Conservation (phyloP, 192 early-diverging fungal species). For the Coemansia sp. region DNA sequence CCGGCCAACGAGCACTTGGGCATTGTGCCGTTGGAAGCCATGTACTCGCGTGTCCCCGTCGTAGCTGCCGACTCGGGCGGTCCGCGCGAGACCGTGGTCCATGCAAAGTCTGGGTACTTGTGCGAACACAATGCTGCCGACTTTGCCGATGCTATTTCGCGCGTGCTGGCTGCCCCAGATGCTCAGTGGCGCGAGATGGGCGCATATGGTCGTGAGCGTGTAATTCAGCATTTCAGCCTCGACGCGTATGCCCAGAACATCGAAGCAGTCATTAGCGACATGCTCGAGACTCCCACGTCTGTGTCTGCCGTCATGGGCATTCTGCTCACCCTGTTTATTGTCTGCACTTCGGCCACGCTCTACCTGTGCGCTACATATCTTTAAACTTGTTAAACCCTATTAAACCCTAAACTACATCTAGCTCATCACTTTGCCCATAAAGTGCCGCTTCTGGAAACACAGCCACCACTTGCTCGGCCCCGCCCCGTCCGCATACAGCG, state of each 20-base stretch:
- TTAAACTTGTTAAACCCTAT: background rate
- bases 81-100: constrained; percentile 75
- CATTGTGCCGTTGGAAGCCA: constrained; percentile 95
- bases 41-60: constrained; percentile 86
- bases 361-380: background rate
- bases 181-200: constrained; percentile 59
- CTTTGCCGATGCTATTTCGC: constrained; percentile 66
- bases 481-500: constrained; percentile 71
- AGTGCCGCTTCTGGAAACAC: constrained; percentile 98
- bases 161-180: constrained; percentile 50
- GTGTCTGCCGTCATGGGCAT: constrained; percentile 37
- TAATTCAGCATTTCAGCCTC: constrained; percentile 64
- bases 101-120: constrained; percentile 77
- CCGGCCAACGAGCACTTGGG: constrained; percentile 94
- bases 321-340: constrained; percentile 38
- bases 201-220: constrained; percentile 61
- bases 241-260: constrained; percentile 67
- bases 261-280: constrained; percentile 60
- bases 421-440: constrained; percentile 87
- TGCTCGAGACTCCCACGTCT: constrained; percentile 27
- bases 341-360: constrained; percentile 14
- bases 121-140: constrained; percentile 57
- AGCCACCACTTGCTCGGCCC: constrained; percentile 98
- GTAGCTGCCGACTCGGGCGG: constrained; percentile 86
- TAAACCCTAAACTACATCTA: constrained; percentile 10